Evolutionary conservation across 176 grass and related monocot species (phyloP).

Genomic region (Juncus effusus): DNA sequence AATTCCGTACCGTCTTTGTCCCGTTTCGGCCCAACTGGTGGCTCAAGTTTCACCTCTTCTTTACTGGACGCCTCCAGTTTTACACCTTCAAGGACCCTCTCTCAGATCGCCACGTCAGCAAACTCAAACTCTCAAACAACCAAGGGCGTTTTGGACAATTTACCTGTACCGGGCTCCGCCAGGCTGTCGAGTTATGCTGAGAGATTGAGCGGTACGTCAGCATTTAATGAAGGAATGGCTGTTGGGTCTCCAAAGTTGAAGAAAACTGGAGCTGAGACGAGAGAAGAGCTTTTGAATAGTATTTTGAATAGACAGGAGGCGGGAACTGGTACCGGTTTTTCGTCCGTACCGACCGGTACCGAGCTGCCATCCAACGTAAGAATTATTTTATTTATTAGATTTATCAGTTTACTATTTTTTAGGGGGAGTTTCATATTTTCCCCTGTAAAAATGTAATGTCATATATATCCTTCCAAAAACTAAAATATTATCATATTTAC

Average conservation of each 20-base stretch:
- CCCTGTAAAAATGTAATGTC: too few relatives aligned
- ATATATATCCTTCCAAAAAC: too few relatives aligned
- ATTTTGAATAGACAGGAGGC: conserved; percentile 24
- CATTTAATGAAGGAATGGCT: conserved; percentile 81
- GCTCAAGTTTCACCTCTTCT: conserved; percentile 44
- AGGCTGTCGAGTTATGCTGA: conserved; percentile 61
- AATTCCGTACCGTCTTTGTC: conserved; percentile 54
- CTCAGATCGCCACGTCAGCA: conserved; percentile 51
- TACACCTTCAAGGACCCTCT: conserved; percentile 44
- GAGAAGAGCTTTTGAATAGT: conserved; percentile 76
- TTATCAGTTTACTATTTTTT: background rate
- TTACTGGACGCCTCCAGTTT: conserved; percentile 52
- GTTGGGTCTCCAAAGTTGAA: conserved; percentile 89
- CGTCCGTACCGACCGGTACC: conserved; percentile 35
- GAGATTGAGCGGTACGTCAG: conserved; percentile 61
- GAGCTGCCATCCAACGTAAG: conserved; percentile 59
- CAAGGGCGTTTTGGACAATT: conserved; percentile 57
- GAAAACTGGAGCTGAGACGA: conserved; percentile 84
- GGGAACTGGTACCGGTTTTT: conserved; percentile 12
- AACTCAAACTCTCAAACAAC: conserved; percentile 60
- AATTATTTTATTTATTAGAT: conserved; percentile 27
- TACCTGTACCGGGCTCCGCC: conserved; percentile 30
- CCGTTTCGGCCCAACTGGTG: conserved; percentile 39
- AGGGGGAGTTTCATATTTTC: background rate
- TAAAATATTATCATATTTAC: too few relatives aligned